Evolutionary conservation across 129 eudicot species (phyloP), one percentile per base, ranked within the genome.

Genomic region (Arctium minus): DNA sequence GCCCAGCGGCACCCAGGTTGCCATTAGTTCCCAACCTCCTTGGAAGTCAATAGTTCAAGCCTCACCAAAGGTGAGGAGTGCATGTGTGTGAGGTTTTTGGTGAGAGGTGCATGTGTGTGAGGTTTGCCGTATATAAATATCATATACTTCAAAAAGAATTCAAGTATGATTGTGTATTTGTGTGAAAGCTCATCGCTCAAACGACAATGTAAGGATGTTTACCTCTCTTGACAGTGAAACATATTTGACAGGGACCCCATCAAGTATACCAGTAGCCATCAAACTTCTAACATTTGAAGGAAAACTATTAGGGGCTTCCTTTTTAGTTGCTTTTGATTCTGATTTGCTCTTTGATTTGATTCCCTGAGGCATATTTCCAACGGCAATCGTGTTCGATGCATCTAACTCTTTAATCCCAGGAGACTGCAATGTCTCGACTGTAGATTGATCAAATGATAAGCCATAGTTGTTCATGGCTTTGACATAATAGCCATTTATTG

Each of bases 211-310:
- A 53, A 68, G 27, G 40, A 62, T n/a, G 71, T 50, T 81, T 88
- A 91, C 96, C 96, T 93, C 93, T 64, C 92, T 86, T 64, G 96
- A 89, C 35, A 82, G 73, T 38, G 97, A 87, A 48, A 93, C 88
- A 84, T 93, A 93, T 84, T 85, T 91, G 18, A 93, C 90, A 77
- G 96, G 96, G 70, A 93, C 94, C 42, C 97, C 97, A 80, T 93
- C 97, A 82, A 93, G 86, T 83, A 93, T 93, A 70, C 97, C 97
- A 42, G 97, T 91, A 75, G 97, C 91, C 81, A 91, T 89, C 84
- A 93, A 87, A 72, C 91, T 91, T 86, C 97, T 93, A 17, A 93
- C 96, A 83, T 93, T 93, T 56, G 97, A 93, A 33, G 97, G 97
- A 79, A 93, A 93, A 31, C 97, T 93, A 85, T 93, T 93, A 42